Evolutionary conservation across 2,329 filamentous ascomycete species (phyloP), one percentile per base, ranked within the genome.

Genomic region (Harringtonia lauricola): DNA sequence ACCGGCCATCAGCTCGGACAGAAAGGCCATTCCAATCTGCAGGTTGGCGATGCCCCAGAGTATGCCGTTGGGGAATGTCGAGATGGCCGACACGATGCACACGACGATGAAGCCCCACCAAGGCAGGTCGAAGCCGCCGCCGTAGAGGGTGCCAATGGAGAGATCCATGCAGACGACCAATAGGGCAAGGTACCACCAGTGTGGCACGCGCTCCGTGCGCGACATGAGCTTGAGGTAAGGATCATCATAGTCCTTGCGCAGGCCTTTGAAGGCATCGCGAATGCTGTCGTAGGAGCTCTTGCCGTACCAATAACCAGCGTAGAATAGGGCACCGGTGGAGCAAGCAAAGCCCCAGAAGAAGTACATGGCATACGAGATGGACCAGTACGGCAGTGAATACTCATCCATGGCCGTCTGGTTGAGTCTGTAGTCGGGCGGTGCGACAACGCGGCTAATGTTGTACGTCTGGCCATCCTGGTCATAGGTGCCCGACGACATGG

Each of bases 1-100:
- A n/a, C 68, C 70, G 3, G 62, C 68, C 19, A 74, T 53, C 61
- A 72, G 66, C 52, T 73, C 67, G 17, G 64, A 56, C 47, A 68
- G 64, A 2, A 64, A 63, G 0, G 61, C 58, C 36, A 64, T 53
- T 9, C 58, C 64, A 26, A 55, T 49, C 50, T 61, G 54, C 2
- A 63, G 56, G 8, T 57, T 57, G 34, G 58, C 55, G 4, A 60
- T 39, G 22, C 54, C 57, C 43, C 47, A 58, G 8, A 59, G 53
- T 14, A 59, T 57, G 4, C 63, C 64, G 18, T 63, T 64, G 47
- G 67, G 62, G n/a, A 67, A 50, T 4, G 63, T 57, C 2, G 61
- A 59, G 14, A 64, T 26, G 36, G 54, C 54, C n/a, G 61, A 58
- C 1, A 68, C 48, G 4, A 62, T 3, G 14, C 59, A 55, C 2